Evolutionary conservation across 2,329 filamentous ascomycete species (phyloP).

Genomic region (Trichoderma sp.): DNA sequence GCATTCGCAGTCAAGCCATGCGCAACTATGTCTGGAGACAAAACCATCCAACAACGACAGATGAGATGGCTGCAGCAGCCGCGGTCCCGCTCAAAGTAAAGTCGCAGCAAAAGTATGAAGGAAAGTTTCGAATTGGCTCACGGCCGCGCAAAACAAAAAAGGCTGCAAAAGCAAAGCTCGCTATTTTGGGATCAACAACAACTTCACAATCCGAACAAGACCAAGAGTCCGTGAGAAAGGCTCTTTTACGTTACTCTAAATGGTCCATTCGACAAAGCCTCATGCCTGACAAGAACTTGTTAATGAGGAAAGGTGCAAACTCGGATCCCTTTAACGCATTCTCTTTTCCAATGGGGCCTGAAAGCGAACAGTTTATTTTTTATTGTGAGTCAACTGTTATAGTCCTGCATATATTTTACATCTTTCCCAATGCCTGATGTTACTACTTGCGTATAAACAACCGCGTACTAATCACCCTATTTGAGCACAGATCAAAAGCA

Average conservation of each 20-base stretch:
- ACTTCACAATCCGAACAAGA: neutral
- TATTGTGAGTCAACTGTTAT: neutral
- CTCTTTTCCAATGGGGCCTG: neutral
- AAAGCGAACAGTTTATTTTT: neutral
- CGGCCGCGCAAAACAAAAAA: neutral
- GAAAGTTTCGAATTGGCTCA: neutral
- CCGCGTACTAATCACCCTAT: neutral
- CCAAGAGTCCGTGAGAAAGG: neutral
- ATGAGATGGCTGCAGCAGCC: neutral
- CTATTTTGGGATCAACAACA: neutral
- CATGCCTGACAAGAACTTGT: neutral
- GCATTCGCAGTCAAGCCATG: slow-evolving; percentile 12
- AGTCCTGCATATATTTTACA: neutral
- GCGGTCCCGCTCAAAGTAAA: neutral
- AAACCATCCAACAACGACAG: neutral
- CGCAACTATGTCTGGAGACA: slow-evolving; percentile 16
- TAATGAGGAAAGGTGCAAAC: neutral
- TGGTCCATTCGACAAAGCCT: slow-evolving; percentile 6
- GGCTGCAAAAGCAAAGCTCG: neutral
- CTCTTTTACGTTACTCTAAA: neutral
- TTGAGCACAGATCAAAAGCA: neutral
- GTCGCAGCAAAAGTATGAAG: neutral
- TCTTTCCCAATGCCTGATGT: neutral
- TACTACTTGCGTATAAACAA: neutral
- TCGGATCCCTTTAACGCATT: slow-evolving; percentile 8